Conservation (phyloP, 345 rosid genomes). For the Eucalyptus paniculata region DNA sequence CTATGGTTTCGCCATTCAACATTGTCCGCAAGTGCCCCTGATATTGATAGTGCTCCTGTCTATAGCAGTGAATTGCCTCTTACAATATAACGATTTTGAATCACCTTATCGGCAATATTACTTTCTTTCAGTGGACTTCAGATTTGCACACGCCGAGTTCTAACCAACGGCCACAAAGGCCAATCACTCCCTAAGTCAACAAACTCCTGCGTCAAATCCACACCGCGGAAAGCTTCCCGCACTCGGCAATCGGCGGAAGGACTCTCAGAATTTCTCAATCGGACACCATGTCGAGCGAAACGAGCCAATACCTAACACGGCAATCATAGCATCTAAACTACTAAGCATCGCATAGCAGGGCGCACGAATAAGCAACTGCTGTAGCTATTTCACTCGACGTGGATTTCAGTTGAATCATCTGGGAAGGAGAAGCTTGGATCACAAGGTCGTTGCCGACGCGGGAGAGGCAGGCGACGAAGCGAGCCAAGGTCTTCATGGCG, state of each 20-base stretch:
- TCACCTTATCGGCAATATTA: rapidly evolving
- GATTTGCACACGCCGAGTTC: rapidly evolving
- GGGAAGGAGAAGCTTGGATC: too few relatives aligned
- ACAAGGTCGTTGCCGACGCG: not conserved
- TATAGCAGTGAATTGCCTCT: too few relatives aligned
- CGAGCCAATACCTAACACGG: not conserved
- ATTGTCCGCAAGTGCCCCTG: rapidly evolving
- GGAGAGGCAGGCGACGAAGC: not conserved
- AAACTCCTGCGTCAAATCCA: too few relatives aligned
- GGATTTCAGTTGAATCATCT: not conserved
- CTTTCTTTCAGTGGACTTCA: too few relatives aligned
- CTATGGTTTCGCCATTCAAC: too few relatives aligned
- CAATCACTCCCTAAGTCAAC: rapidly evolving
- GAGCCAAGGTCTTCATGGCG: too few relatives aligned
- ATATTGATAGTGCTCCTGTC: too few relatives aligned
- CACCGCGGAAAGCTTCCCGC: too few relatives aligned
- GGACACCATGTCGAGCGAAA: too few relatives aligned
- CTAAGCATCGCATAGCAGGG: rapidly evolving
- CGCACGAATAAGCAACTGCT: not conserved
- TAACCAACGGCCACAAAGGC: rapidly evolving
- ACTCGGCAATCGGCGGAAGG: rapidly evolving
- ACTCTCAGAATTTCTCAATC: too few relatives aligned
- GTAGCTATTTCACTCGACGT: not conserved
- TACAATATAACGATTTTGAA: too few relatives aligned
- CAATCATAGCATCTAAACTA: not conserved